Base-by-base conservation (phyloP, 768 basidiomycete species). In the Grammothele lineata region DNA sequence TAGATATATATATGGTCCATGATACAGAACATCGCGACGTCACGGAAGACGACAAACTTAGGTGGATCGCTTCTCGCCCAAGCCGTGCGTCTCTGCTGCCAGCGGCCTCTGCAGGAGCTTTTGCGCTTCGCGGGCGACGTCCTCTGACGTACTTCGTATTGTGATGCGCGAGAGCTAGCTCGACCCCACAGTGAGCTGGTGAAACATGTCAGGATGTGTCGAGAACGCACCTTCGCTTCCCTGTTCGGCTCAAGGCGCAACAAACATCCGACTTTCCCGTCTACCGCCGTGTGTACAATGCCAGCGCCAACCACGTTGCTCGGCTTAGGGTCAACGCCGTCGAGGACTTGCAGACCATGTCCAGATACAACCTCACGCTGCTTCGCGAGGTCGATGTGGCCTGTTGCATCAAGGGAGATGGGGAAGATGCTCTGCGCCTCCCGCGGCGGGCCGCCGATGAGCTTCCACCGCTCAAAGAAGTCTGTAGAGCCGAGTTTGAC, bases 381-480 rank as follows among this genome's bases (percentile, higher is more conserved):
- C 61, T 78, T 85, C 11, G 71, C 72, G 9, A 85, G 57, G 62
- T 98, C 89, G 35, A 97, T 71, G 48, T 87, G 80, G 9, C 89
- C 90, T 8, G 70, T 62, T 14, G 69, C 69, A 36, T 78, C 81
- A 19, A 96, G 69, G 25, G 69, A 63, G 48, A 98, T 83, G 0
- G 92, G 84, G 66, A 96, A 96, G 45, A 99, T 75, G 38, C 68
- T 65, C 63, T 99, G 96, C 22, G 87, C 81, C 70, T 99, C 96
- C 40, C 94, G 79, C 23, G 96, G 96, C 11, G 92, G 75, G 1
- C 96, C 96, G 6, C 96, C 96, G 42, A 98, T 98, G 57, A 96
- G 69, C 66, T 92, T 94, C 96, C 96, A 99, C 42, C 96, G 75
- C 65, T 97, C 94, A 67, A 98, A 99, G 76, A 98, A 99, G 56